Evolutionary conservation across 2,329 filamentous ascomycete genomes (phyloP), one percentile per base, ranked within the genome.

Genomic region (Colletotrichum gloeosporioides): DNA sequence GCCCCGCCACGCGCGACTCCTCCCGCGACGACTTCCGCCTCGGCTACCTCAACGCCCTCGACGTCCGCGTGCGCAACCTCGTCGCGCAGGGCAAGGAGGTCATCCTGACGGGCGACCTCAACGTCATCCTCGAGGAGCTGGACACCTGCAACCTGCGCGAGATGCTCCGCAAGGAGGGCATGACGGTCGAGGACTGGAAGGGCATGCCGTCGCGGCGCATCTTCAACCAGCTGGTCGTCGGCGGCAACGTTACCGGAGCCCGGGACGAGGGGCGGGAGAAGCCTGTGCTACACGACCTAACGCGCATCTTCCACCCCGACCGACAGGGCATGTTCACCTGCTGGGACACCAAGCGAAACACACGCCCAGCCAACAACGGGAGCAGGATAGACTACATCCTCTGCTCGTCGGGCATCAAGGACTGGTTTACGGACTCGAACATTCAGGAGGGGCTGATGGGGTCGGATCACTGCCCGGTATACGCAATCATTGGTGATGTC

Each of bases 391-490:
- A 99, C 84, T 99, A 98, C 84, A 91, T 99, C 22, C 89, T 99
- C 5, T 98, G 95, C 82, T 97, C 93, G 78, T 88, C 93, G 55
- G 90, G 91, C 44, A 94, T 98, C 88, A 94, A 93, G 80, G 87
- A 90, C 68, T 98, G 96, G 95, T 94, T 98, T 80, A 88, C 87
- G 31, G 91, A 93, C 59, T 92, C 95, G 8, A 93, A 98, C 80
- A 99, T 99, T 36, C 97, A 99, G 83, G 95, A 98, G 84, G 96
- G 96, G 0, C 87, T 99, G 27, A 94, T 98, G 90, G 97, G 97
- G 0, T 99, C 96, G 2, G 97, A 99, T 82, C 97, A 99, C 84
- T 99, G 97, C 80, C 97, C 97, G 0, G 96, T 99, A 2, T 99
- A 94, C 83, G 95, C 93, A 1, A 89, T 90, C 4, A 88, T 98